A percentile compares a stretch with the other conserved stretches of the same genome.
phyloP scores from a whole-genome alignment of 2,329 filamentous ascomycete species.

The Cytospora schulzeri region DNA sequence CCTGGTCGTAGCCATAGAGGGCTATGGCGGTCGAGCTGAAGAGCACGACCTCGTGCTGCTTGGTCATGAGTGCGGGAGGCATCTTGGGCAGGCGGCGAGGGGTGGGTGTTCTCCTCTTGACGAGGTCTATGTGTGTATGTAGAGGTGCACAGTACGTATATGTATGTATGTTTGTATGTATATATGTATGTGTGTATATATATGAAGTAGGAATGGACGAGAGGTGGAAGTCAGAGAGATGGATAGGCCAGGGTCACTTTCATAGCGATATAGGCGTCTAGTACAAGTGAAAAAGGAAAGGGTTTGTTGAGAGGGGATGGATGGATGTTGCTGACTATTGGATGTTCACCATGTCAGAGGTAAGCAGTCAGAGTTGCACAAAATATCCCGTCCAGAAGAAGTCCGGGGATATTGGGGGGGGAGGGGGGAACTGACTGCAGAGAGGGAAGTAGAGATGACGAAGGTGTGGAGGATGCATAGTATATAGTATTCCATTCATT shows the following conservation, averaged over 20 bases:
- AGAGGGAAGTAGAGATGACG: not conserved
- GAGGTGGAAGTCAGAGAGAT: not conserved
- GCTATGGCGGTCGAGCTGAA: slow-evolving; percentile 45
- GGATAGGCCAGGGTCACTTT: not conserved
- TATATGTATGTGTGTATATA: not conserved
- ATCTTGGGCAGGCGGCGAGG: not conserved
- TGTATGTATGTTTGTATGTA: not conserved
- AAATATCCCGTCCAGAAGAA: not conserved
- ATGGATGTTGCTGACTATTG: not conserved
- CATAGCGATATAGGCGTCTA: not conserved
- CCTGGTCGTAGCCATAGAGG: slow-evolving; percentile 40
- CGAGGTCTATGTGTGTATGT: not conserved
- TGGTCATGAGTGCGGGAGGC: slow-evolving; percentile 32
- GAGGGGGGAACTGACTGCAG: not conserved
- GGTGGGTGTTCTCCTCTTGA: no score
- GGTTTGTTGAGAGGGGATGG: no score
- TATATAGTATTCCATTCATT: not conserved
- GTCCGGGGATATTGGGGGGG: not conserved
- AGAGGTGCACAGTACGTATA: no score
- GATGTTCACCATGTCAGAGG: not conserved
- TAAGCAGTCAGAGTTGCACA: not conserved
- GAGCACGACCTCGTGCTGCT: slow-evolving; percentile 40
- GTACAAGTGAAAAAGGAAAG: not conserved
- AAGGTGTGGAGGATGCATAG: not conserved
- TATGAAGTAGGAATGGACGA: not conserved